Base-by-base conservation (phyloP, 805 yeast species). In the Spathaspora boniae region DNA sequence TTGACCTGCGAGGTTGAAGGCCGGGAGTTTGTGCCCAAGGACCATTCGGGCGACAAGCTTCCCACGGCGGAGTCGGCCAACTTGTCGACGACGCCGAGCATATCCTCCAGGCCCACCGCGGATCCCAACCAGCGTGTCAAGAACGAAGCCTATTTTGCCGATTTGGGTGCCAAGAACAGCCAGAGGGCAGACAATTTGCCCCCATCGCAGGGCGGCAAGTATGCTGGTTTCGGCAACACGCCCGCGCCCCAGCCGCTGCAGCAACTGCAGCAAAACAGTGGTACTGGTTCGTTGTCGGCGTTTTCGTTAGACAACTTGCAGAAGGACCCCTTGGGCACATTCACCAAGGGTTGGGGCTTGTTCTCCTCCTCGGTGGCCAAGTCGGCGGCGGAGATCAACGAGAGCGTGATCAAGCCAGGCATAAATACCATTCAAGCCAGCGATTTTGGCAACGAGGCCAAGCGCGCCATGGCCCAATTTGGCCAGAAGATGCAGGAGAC, bases 401-500 rank as follows among this genome's bases (percentile, higher is more conserved):
- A 89, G 50, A 63, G 80, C 6, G 95, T 88, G 34, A 88, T 93
- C 46, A 86, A 86, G 55, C 98, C 98, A n/a, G 79, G 93, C 30
- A 72, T 87, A 55, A 80, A 79, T 53, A 88, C 84, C 52, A 70
- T 93, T 47, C 70, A 65, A 42, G 87, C 80, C 42, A 78, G 85
- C 43, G 98, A 93, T 40, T 59, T 86, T 29, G 78, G 94, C 16
- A 68, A 62, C 37, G 95, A 87, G 53, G 93, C 98, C 4, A 79
- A 75, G 44, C 77, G 87, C 47, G 98, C 98, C n/a, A 86, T 95
- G 75, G 82, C 86, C 40, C 97, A 93, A 67, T 93, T 91, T 65
- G 96, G 97, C 31, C 95, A 86, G 55, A 87, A 80, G 53, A 84
- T 91, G 65, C 95, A 85, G 56, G 94, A 88, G 47, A 86, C 96